Percentiles rank a stretch among this genome's conserved stretches.
These are phyloP conservation scores for Fusarium sp. DNA, from an alignment of 2,329 filamentous ascomycete species.

Conservation along the genomic window DNA sequence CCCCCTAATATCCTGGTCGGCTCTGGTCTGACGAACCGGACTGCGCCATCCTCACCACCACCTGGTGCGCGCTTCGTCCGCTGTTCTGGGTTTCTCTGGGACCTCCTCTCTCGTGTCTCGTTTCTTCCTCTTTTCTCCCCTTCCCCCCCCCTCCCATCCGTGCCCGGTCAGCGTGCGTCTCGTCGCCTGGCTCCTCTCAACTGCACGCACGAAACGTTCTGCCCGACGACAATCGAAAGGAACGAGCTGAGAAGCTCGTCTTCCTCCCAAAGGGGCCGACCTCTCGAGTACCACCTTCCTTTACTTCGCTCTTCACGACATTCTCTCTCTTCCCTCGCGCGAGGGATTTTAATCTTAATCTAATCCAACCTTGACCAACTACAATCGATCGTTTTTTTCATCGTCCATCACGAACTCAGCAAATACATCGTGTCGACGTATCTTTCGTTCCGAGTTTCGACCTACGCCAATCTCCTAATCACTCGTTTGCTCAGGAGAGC, in stretches of 20 bases:
- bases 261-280: constrained; percentile 25
- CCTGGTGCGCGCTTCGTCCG: constrained; percentile 11
- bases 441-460: constrained; percentile 21
- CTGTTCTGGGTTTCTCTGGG: constrained; percentile 29
- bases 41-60: constrained; percentile 29
- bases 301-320: constrained; percentile 32
- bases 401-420: constrained; percentile 24
- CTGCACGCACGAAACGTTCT: constrained; percentile 17
- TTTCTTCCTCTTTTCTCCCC: constrained; percentile 20
- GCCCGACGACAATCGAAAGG: constrained; percentile 40
- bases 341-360: constrained; percentile 41
- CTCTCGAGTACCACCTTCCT: constrained; percentile 35
- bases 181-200: constrained; percentile 40
- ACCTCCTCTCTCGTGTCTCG: constrained; percentile 21
- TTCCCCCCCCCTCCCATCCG: constrained; percentile 32
- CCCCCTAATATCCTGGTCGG: constrained; percentile 31
- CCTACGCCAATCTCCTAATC: constrained; percentile 28
- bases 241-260: constrained; percentile 38
- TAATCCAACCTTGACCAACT: constrained; percentile 41
- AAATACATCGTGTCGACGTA: constrained; percentile 14
- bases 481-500: constrained; percentile 37
- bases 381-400: constrained; percentile 35
- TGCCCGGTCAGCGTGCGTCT: constrained; percentile 40
- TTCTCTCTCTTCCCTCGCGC: constrained; percentile 33
- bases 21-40: constrained; percentile 12